phyloP scores from a whole-genome alignment of 2,329 filamentous ascomycete species.

The Xylaria sp. region DNA sequence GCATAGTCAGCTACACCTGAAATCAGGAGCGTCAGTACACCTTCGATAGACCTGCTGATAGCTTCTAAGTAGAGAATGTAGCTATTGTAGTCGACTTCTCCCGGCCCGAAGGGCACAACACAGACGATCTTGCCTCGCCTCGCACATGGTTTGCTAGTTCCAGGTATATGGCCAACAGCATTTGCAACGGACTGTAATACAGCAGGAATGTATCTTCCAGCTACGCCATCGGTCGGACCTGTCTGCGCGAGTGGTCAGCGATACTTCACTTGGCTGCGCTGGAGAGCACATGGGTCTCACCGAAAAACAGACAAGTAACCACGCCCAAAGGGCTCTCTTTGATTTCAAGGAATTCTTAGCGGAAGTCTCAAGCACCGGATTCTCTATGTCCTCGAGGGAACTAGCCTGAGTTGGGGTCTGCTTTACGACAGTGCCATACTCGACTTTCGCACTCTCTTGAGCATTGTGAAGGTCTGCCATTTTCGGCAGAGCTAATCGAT shows the following conservation, averaged over 20 bases:
- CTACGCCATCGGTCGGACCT: slow-evolving; percentile 32
- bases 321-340: slow-evolving; percentile 33
- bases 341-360: slow-evolving; percentile 28
- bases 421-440: slow-evolving; percentile 24
- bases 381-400: slow-evolving; percentile 12
- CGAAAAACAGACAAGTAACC: slow-evolving; percentile 36
- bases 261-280: neutral
- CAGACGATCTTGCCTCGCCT: slow-evolving; percentile 33
- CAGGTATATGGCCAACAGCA: slow-evolving; percentile 34
- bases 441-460: neutral
- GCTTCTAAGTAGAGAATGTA: slow-evolving; percentile 35
- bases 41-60: slow-evolving; percentile 34
- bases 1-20: slow-evolving; percentile 37
- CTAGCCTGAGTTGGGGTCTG: neutral
- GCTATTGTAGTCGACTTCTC: slow-evolving; percentile 37
- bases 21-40: slow-evolving; percentile 27
- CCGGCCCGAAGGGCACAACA: slow-evolving; percentile 32
- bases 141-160: slow-evolving; percentile 34
- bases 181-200: slow-evolving; percentile 36
- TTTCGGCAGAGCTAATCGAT: no score
- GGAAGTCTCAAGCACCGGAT: neutral
- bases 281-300: slow-evolving; percentile 1
- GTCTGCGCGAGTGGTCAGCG: slow-evolving; percentile 21
- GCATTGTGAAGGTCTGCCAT: no score
- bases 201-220: slow-evolving; percentile 33